Evolutionary conservation across 345 rosid species (phyloP), one percentile per base, ranked within the genome.

Genomic region (Ricinus communis): DNA sequence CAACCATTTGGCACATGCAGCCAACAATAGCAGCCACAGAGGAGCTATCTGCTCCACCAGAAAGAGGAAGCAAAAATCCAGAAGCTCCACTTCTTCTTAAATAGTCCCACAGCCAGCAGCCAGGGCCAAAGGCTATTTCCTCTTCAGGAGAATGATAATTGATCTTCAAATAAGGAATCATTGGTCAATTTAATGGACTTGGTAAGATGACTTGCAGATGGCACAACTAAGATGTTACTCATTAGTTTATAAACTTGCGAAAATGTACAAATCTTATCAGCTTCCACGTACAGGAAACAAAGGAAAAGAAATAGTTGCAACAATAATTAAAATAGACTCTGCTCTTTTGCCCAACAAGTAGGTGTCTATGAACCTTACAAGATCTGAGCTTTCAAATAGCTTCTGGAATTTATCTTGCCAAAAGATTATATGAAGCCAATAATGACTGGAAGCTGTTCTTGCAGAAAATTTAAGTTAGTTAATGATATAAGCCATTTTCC

Each of bases 1-100:
- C 87, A 59, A 94, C 95, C 70, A 94, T 91, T 77, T 94, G 97
- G 81, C 98, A 91, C 98, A 94, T 94, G 86, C 98, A 90, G 58
- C 98, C 98, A 81, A 94, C 98, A 63, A 94, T 94, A 70, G 98
- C 97, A 74, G 97, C 98, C 46, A 94, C 98, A 49, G 96, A 86
- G 58, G 98, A 94, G 83, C 98, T 91, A 71, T 94, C 98, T 69
- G 98, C 98, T 19, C 98, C 97, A 43, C 98, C 98, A 77, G 98
- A 94, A 65, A 91, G 97, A 19, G 98, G 98, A 77, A 94, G 96
- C 83, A 94, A 79, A 83, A 91, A 94, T 40, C 98, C 98, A 54
- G 98, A 91, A 70, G 98, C 98, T 45, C 97, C 95, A 73, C 98
- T 94, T 88, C 98, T 86, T 85, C 98, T 83, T 80, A 94, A 76